These are phyloP conservation scores for Polytrichum formosum DNA, from an alignment of 225 moss, liverwort and hornwort species.

Conservation along the genomic window DNA sequence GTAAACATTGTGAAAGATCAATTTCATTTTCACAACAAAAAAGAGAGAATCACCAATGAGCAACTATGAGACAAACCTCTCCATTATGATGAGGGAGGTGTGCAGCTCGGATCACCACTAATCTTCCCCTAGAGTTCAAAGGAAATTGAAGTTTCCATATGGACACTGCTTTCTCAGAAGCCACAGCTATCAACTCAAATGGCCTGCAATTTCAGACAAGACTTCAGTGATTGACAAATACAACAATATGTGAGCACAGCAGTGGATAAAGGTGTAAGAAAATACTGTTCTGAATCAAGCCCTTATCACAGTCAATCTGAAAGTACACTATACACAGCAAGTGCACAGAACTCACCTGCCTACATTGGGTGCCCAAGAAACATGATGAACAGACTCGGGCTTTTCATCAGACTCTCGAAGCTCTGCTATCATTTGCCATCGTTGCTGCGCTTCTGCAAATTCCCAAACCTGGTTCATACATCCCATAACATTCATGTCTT, in stretches of 20 bases:
- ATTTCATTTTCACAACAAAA: too few species aligned
- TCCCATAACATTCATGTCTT: background rate
- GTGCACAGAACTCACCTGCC: conserved; percentile 53
- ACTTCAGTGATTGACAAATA: background rate
- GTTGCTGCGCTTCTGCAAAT: conserved; percentile 84
- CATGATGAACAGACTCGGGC: conserved; percentile 71
- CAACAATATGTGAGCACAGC: too few species aligned
- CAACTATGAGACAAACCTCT: conserved; percentile 33
- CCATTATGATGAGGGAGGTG: conserved; percentile 40
- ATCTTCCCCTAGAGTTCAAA: conserved; percentile 40
- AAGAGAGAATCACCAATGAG: too few species aligned
- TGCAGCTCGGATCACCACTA: conserved; percentile 42
- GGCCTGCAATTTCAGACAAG: conserved; percentile 42
- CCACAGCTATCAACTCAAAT: conserved; percentile 89
- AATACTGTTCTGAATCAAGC: background rate
- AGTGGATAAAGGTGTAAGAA: too few species aligned
- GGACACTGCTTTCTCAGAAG: conserved; percentile 76
- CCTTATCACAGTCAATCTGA: background rate
- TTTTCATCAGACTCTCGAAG: conserved; percentile 68
- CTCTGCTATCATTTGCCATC: conserved; percentile 96
- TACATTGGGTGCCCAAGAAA: conserved; percentile 96
- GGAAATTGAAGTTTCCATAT: conserved; percentile 85
- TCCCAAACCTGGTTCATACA: conserved; percentile 73
- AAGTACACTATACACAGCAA: background rate
- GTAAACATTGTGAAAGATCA: too few species aligned